These are phyloP conservation scores for Penicillium coprophilum DNA, from an alignment of 495 filamentous ascomycete genomes.

Conservation along the genomic window DNA sequence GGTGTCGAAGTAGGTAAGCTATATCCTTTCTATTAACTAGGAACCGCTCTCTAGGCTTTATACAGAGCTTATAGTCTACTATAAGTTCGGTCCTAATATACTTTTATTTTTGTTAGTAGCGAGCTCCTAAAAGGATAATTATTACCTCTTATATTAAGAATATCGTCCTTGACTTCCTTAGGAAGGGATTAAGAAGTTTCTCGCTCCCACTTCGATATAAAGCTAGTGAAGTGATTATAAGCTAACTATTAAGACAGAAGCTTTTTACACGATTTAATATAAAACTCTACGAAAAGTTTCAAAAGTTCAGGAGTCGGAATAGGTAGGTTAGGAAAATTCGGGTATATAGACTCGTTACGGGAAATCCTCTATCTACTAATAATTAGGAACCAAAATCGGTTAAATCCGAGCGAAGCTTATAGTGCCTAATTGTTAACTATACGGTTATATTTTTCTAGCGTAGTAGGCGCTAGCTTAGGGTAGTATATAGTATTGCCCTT, in stretches of 20 bases:
- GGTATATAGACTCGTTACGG: conserved; percentile 2
- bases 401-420: conserved; percentile 6
- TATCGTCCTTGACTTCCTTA: conserved; percentile 9
- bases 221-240: conserved; percentile 14
- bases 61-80: conserved; percentile 19
- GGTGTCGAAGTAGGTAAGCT: conserved; percentile 18
- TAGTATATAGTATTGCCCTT: conserved; percentile 18
- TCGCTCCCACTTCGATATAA: conserved; percentile 16
- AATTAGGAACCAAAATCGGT: conserved; percentile 1
- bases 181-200: conserved; percentile 11
- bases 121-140: neutral
- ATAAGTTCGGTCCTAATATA: conserved; percentile 19
- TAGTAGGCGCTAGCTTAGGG: conserved; percentile 20
- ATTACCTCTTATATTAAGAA: conserved; percentile 19
- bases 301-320: conserved; percentile 7
- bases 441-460: conserved; percentile 21
- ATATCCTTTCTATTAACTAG: conserved; percentile 22
- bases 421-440: conserved; percentile 14
- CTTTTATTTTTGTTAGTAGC: conserved; percentile 15
- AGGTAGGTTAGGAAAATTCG: conserved; percentile 12
- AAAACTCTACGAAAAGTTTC: conserved; percentile 17
- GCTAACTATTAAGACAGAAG: conserved; percentile 4
- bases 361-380: conserved; percentile 20
- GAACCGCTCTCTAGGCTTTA: conserved; percentile 20
- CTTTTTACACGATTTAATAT: conserved; percentile 8